Conservation (phyloP, 2,329 filamentous ascomycete genomes). For the Bipolaris zeicola region DNA sequence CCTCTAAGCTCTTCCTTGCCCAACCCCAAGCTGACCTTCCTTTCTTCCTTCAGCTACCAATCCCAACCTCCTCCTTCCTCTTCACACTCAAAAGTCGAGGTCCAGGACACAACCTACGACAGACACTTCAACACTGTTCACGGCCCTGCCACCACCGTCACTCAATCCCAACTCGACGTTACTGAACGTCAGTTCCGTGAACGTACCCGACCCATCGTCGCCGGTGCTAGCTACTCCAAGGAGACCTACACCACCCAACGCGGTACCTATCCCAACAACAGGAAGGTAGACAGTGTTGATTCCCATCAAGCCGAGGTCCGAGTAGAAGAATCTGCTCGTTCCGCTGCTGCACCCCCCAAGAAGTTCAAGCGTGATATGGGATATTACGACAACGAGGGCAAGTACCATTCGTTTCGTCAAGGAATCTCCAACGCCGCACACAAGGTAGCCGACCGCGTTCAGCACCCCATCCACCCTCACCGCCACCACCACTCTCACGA, state of each 20-base stretch:
- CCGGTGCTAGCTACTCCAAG: slow-evolving; percentile 49
- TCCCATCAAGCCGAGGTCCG: slow-evolving; percentile 55
- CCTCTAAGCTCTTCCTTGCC: slow-evolving; percentile 42
- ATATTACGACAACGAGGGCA: slow-evolving; percentile 80
- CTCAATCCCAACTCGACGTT: slow-evolving; percentile 63
- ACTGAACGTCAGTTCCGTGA: slow-evolving; percentile 69
- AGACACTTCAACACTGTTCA: slow-evolving; percentile 55
- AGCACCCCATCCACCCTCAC: slow-evolving; percentile 66
- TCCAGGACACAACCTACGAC: slow-evolving; percentile 60
- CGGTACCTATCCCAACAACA: slow-evolving; percentile 48
- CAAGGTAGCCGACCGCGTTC: slow-evolving; percentile 63
- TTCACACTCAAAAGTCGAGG: slow-evolving; percentile 70
- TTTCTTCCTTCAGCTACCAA: slow-evolving; percentile 58
- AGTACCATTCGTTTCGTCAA: slow-evolving; percentile 76
- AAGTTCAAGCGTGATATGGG: slow-evolving; percentile 69
- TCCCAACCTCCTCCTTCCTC: slow-evolving; percentile 58
- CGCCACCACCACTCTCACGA: slow-evolving; percentile 53
- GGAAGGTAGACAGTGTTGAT: slow-evolving; percentile 44
- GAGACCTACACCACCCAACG: slow-evolving; percentile 51
- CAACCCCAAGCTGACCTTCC: slow-evolving; percentile 43
- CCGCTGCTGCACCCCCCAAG: slow-evolving; percentile 59
- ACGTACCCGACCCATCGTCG: slow-evolving; percentile 61
- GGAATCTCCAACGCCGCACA: slow-evolving; percentile 64
- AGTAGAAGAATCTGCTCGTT: slow-evolving; percentile 56
- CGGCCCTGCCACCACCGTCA: slow-evolving; percentile 58